phyloP scores from a whole-genome alignment of 176 grass and related monocot genomes.

The Triticum dicoccoides region DNA sequence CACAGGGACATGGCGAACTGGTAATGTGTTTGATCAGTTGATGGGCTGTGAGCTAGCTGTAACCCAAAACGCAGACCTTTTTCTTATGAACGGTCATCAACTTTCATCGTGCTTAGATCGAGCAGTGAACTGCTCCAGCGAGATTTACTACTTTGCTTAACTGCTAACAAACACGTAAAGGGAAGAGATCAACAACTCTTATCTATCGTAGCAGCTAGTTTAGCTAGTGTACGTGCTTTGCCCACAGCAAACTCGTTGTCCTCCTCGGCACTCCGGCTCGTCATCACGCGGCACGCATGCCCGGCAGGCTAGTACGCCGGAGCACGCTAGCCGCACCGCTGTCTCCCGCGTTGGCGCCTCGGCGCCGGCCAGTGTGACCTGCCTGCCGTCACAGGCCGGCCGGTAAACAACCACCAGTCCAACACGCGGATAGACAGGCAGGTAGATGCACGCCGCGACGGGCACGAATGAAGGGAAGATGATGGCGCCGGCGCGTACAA shows the following conservation, averaged over 20 bases:
- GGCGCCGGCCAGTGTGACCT: neutral
- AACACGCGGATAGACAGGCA: no score
- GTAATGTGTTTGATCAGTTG: conserved; percentile 1
- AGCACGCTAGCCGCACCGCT: neutral
- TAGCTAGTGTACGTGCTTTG: neutral
- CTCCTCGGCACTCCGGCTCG: neutral
- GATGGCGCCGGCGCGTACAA: neutral
- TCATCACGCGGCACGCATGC: neutral
- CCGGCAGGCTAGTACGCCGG: neutral
- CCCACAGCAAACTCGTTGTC: neutral
- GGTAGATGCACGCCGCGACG: no score
- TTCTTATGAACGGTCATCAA: neutral
- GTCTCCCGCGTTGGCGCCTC: neutral
- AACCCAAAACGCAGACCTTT: conserved; percentile 15
- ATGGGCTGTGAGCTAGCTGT: conserved; percentile 41
- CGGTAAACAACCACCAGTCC: neutral
- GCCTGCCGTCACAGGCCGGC: neutral
- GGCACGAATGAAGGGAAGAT: no score
- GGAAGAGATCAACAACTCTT: neutral
- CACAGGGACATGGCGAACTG: conserved; percentile 3
- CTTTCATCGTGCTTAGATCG: neutral
- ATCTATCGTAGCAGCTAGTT: no score
- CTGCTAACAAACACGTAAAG: neutral
- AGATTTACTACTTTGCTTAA: neutral
- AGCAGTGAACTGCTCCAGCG: neutral